Percentiles rank a stretch among this genome's conserved stretches.
These are phyloP conservation scores for Sporobolomyces roseus DNA, from an alignment of 768 basidiomycete species.

Conservation along the genomic window DNA sequence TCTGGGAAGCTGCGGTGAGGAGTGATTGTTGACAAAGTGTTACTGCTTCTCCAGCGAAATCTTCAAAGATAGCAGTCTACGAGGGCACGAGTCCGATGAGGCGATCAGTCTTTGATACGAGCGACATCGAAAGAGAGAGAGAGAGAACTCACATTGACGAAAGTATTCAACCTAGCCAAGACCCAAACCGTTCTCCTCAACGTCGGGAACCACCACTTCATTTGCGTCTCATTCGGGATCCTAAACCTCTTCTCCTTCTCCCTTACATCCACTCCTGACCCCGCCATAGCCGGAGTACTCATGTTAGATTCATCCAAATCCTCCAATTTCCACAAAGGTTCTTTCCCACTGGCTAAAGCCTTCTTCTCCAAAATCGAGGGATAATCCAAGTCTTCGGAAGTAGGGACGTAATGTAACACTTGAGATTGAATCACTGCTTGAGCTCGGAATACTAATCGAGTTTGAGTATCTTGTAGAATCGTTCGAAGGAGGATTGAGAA, in stretches of 20 bases:
- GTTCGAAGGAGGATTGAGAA: constrained; percentile 77
- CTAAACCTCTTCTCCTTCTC: constrained; percentile 55
- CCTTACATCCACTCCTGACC: neutral
- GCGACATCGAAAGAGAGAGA: no score
- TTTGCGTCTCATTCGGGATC: constrained; percentile 65
- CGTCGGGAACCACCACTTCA: constrained; percentile 89
- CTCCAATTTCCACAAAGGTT: constrained; percentile 21
- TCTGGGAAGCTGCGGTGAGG: constrained; percentile 63
- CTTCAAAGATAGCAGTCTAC: constrained; percentile 91
- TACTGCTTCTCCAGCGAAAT: constrained; percentile 91
- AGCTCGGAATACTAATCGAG: constrained; percentile 89
- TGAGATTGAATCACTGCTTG: constrained; percentile 86
- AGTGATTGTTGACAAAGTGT: constrained; percentile 76
- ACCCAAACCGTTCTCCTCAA: constrained; percentile 86
- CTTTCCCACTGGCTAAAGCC: neutral
- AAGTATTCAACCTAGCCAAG: constrained; percentile 79
- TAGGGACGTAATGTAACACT: constrained; percentile 75
- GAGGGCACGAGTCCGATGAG: no score
- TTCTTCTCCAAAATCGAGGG: constrained; percentile 67
- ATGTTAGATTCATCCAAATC: constrained; percentile 1
- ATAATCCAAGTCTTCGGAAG: constrained; percentile 75
- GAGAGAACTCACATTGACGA: constrained; percentile 67
- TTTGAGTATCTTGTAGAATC: constrained; percentile 94
- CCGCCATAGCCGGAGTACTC: neutral
- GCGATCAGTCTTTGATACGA: no score